Conservation (phyloP, 2,329 filamentous ascomycete species). For the Stachybotrys elegans region DNA sequence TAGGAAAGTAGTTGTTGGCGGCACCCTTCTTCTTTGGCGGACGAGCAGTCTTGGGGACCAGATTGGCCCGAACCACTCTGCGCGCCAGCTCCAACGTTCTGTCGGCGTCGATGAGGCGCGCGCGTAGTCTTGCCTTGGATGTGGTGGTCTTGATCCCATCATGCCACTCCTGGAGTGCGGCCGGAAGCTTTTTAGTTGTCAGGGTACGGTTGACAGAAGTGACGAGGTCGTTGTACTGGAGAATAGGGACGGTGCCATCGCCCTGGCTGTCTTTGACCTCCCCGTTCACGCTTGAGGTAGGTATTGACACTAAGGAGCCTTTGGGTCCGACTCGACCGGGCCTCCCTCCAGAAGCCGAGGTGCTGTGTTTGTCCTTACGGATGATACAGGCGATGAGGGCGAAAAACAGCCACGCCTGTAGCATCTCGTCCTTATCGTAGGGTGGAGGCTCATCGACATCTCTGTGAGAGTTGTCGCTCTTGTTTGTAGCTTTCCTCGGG, state of each 20-base stretch:
- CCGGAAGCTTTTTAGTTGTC: neutral
- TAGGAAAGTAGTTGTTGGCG: no score
- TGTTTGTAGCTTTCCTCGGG: no score
- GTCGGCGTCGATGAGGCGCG: neutral
- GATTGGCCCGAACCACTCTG: neutral
- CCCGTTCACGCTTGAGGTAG: no score
- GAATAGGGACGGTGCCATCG: no score
- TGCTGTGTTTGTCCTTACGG: neutral
- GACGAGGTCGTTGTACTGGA: neutral
- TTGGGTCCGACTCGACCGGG: no score
- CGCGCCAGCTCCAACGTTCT: neutral
- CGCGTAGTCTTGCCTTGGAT: neutral
- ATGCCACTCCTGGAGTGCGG: neutral
- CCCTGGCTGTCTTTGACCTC: no score
- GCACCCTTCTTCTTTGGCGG: neutral
- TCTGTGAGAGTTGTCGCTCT: neutral
- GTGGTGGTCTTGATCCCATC: neutral
- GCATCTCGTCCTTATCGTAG: neutral
- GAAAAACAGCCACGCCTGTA: neutral
- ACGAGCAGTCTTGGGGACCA: neutral
- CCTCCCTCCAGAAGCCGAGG: no score
- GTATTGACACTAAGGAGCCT: no score
- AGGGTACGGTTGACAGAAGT: neutral
- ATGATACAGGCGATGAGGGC: neutral
- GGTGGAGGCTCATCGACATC: neutral